Evolutionary conservation across 2,329 filamentous ascomycete species (phyloP), one percentile per base, ranked within the genome.

Genomic region (Fusarium torulosum): DNA sequence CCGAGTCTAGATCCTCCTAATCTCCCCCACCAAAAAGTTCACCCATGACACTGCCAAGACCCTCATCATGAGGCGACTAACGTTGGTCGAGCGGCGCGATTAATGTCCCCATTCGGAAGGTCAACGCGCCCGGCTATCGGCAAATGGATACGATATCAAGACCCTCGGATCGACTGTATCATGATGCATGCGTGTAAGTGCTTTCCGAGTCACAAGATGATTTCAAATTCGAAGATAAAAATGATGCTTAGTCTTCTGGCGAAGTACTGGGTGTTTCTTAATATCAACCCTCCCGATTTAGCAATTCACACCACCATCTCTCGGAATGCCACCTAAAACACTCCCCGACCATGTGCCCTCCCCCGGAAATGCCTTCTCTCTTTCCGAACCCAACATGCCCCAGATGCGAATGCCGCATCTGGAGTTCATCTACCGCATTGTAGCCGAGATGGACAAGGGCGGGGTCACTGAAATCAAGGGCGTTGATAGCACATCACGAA

Each of bases 351-450:
- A 66, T 53, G 25, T 65, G 11, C 35, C 55, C 37, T 72, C 69
- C 4, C 66, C 69, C 21, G 66, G 69, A 33, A 72, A 72, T 35
- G 56, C 20, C 7, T 56, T 47, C 15, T 54, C 54, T 19, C 57
- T 41, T 37, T 53, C 53, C 20, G 55, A 38, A 3, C 13, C 41
- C 20, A 29, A 55, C 1, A 27, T 67, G 3, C 63, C 63, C 11
- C 2, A 4, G 17, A 71, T 70, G 66, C 54, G 66, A 3, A 71
- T 66, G 69, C 66, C 66, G 10, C 60, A 71, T 50, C 42, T 70
- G 1, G 66, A 71, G 20, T 63, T 70, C 38, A 63, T 71, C 40
- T 71, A 70, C 46, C 58, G 69, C 4, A 72, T 72, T 21, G 47
- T 68, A n/a, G 60, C 66, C 31, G 60, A 70, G 8, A 72, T 72